A percentile compares a stretch with the other conserved stretches of the same genome.
These are phyloP conservation scores for Aspergillus sergii DNA, from an alignment of 2,329 filamentous ascomycete genomes.

Conservation along the genomic window DNA sequence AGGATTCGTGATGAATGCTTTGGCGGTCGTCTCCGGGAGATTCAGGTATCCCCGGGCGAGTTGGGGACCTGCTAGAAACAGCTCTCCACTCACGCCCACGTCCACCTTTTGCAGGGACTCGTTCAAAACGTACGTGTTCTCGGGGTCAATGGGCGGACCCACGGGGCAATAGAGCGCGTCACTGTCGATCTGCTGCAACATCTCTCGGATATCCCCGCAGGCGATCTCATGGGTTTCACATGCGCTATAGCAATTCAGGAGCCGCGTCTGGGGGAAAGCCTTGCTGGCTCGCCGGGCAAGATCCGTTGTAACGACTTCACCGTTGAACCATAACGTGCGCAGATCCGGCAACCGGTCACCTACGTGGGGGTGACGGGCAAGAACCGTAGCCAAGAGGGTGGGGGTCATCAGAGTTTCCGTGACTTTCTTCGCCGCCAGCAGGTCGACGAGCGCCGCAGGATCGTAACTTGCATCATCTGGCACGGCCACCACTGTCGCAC, in stretches of 20 bases:
- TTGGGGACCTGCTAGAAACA: conserved; percentile 74
- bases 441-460: conserved; percentile 70
- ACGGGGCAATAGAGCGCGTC: conserved; percentile 72
- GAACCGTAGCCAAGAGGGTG: conserved; percentile 73
- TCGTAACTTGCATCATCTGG: conserved; percentile 79
- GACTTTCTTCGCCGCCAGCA: conserved; percentile 66
- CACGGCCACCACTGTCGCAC: conserved; percentile 74
- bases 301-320: conserved; percentile 79
- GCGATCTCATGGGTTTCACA: conserved; percentile 82
- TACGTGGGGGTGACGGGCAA: conserved; percentile 69
- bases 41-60: conserved; percentile 79
- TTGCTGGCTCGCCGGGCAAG: conserved; percentile 69
- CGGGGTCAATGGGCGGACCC: conserved; percentile 67
- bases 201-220: conserved; percentile 71
- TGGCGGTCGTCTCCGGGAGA: conserved; percentile 73
- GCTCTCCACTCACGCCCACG: conserved; percentile 67
- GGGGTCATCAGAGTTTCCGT: conserved; percentile 85
- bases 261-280: conserved; percentile 67
- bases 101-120: conserved; percentile 67
- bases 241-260: conserved; percentile 80
- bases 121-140: conserved; percentile 72
- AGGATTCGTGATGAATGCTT: conserved; percentile 68
- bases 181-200: conserved; percentile 57
- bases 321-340: conserved; percentile 76
- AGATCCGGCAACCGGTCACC: conserved; percentile 65